Percentiles rank a stretch among this genome's conserved stretches.
phyloP scores from a whole-genome alignment of 2,329 filamentous ascomycete genomes.

The Chaetomium strumarium region DNA sequence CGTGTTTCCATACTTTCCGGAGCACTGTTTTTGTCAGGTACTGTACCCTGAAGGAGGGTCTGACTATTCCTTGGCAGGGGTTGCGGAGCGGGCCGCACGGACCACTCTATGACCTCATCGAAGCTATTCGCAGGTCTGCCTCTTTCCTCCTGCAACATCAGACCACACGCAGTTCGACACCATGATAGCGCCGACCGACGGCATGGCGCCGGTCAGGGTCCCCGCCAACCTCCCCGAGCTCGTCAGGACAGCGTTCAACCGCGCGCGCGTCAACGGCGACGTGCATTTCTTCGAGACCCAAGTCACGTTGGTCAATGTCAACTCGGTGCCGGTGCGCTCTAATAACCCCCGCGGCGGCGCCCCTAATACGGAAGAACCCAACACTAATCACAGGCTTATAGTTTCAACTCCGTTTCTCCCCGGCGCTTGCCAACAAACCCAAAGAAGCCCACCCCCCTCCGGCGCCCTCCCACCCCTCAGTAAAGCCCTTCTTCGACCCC shows the following conservation, averaged over 20 bases:
- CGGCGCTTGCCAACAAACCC: conserved; percentile 62
- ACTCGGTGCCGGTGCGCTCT: conserved; percentile 38
- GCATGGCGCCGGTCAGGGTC: conserved; percentile 37
- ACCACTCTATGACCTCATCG: conserved; percentile 26
- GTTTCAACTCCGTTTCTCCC: conserved; percentile 70
- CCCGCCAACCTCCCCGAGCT: conserved; percentile 46
- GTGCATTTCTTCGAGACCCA: conserved; percentile 51
- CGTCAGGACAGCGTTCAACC: conserved; percentile 44
- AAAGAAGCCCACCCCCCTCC: conserved; percentile 34
- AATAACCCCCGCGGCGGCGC: neutral
- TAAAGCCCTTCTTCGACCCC: conserved; percentile 46
- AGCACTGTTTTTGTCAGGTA: no score
- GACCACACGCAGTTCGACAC: neutral
- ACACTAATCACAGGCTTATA: conserved; percentile 27
- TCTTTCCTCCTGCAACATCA: conserved; percentile 6
- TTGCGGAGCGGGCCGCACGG: conserved; percentile 16
- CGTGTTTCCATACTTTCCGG: no score
- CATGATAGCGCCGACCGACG: conserved; percentile 16
- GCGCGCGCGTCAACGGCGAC: conserved; percentile 43
- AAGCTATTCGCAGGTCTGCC: conserved; percentile 23
- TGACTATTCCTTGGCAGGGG: conserved; percentile 2
- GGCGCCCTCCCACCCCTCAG: neutral
- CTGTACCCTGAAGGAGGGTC: no score
- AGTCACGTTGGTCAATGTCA: conserved; percentile 41
- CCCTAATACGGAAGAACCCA: neutral